Evolutionary conservation across 768 basidiomycete species (phyloP).

Genomic region (Obba rivulosa): DNA sequence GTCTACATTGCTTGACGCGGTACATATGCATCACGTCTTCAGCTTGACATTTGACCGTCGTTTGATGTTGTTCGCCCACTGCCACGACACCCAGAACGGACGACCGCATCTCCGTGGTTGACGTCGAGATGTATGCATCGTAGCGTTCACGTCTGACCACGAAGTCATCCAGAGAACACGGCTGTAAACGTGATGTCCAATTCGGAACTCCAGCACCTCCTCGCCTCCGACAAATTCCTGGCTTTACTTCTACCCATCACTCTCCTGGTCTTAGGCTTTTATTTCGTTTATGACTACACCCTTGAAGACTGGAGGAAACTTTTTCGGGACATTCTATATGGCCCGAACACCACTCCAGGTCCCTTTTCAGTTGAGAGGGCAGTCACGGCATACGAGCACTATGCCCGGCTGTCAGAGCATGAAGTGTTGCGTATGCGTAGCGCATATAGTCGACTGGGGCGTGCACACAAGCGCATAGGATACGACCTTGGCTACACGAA

Average conservation of each 20-base stretch:
- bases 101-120: too few species aligned
- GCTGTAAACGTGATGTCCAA: neutral
- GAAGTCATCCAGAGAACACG: too few species aligned
- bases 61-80: too few species aligned
- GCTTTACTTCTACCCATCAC: conserved; percentile 15
- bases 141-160: too few species aligned
- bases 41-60: too few species aligned
- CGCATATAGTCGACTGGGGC: conserved; percentile 39
- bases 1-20: too few species aligned
- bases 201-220: conserved; percentile 6
- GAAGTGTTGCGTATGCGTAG: conserved; percentile 38
- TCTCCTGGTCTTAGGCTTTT: conserved; percentile 14
- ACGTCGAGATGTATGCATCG: too few species aligned
- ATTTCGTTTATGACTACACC: conserved; percentile 8
- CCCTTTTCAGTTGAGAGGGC: conserved; percentile 44
- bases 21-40: too few species aligned
- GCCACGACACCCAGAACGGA: too few species aligned
- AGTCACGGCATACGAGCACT: conserved; percentile 38
- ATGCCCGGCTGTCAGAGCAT: conserved; percentile 33
- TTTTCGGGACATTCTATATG: conserved; percentile 14
- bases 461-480: conserved; percentile 43
- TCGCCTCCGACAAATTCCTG: conserved; percentile 14
- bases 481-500: conserved; percentile 47
- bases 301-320: conserved; percentile 1
- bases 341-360: conserved; percentile 10